Evolutionary conservation across 495 filamentous ascomycete species (phyloP), one percentile per base, ranked within the genome.

Genomic region (Xylaria intraflava): DNA sequence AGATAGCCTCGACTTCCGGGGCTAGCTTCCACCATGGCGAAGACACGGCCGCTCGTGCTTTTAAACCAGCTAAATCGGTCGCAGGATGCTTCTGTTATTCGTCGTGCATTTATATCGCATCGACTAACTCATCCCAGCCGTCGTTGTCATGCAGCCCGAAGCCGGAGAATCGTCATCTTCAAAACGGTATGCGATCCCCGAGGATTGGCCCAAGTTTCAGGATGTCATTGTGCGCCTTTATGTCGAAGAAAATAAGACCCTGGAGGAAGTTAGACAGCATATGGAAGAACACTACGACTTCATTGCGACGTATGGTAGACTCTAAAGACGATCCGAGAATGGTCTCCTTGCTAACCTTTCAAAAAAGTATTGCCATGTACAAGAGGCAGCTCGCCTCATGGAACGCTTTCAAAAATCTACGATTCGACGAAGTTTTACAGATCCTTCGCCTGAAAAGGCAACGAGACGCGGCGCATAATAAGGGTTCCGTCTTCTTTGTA

Each of bases 231-330:
- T 56, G 36, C 56, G 56, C 12, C 45, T 68, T 2, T 68, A 68
- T 29, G 56, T 65, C 45, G 55, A 64, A 22, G 51, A 68, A 36
- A 63, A 67, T 36, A 65, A 63, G 48, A 62, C 65, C 11, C 59
- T 68, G 10, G 61, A 65, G 26, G 59, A 66, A 19, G 62, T 68
- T n/a, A 62, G 61, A 23, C 53, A 55, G 20, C 46, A 61, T 47
- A 65, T 68, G 65, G 62, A 64, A 23, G 56, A 65, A 14, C 59
- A 64, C 19, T 55, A 66, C 55, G 57, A 58, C 29, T 65, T 68
- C 20, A 47, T 59, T 20, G 61, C 65, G 23, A 66, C 65, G 65
- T 68, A 65, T 55, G 65, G 12, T 23, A 41, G 19, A 45, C 29
- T 19, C 6, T 17, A n/a, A 14, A 12, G 22, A n/a, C 19, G 31